Evolutionary conservation across 768 basidiomycete species (phyloP).

Genomic region (Steccherinum ochraceum): DNA sequence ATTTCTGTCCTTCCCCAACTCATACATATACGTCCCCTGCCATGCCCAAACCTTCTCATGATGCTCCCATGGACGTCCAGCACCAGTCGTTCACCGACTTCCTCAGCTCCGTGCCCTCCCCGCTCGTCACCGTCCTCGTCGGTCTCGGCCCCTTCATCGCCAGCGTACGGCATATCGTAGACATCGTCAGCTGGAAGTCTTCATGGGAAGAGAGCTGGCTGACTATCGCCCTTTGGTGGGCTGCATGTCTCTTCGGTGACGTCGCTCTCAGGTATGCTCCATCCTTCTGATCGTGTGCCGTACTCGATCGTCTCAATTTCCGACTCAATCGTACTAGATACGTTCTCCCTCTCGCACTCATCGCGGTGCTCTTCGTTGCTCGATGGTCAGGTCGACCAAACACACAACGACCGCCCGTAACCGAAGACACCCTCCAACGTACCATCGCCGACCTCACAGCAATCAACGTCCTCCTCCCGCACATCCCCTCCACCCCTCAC

Average conservation of each 20-base stretch:
- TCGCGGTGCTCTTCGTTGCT: slow-evolving; percentile 31
- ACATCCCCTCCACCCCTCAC: slow-evolving; percentile 24
- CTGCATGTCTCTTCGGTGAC: slow-evolving; percentile 50
- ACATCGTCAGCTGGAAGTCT: slow-evolving; percentile 53
- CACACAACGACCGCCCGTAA: slow-evolving; percentile 29
- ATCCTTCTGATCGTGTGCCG: background rate
- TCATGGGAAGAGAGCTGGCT: slow-evolving; percentile 61
- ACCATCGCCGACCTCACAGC: slow-evolving; percentile 59
- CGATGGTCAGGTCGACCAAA: slow-evolving; percentile 17
- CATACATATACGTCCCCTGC: too few species aligned
- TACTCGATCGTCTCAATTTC: background rate
- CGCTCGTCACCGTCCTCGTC: slow-evolving; percentile 55
- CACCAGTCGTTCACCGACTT: slow-evolving; percentile 31
- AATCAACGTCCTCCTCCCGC: slow-evolving; percentile 55
- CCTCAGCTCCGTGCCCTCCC: slow-evolving; percentile 52
- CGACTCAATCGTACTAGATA: slow-evolving; percentile 34
- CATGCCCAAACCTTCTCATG: background rate
- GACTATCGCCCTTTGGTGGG: slow-evolving; percentile 71
- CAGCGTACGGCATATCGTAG: slow-evolving; percentile 31
- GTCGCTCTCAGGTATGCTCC: slow-evolving; percentile 38
- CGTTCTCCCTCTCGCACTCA: slow-evolving; percentile 46
- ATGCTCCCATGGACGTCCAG: background rate
- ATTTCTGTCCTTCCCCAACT: too few species aligned
- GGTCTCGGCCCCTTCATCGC: slow-evolving; percentile 52
- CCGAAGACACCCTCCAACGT: slow-evolving; percentile 48